A percentile compares a stretch with the other conserved stretches of the same genome.
Conservation (phyloP, 192 early-diverging fungal species). For the Chytriomyces confervae region DNA sequence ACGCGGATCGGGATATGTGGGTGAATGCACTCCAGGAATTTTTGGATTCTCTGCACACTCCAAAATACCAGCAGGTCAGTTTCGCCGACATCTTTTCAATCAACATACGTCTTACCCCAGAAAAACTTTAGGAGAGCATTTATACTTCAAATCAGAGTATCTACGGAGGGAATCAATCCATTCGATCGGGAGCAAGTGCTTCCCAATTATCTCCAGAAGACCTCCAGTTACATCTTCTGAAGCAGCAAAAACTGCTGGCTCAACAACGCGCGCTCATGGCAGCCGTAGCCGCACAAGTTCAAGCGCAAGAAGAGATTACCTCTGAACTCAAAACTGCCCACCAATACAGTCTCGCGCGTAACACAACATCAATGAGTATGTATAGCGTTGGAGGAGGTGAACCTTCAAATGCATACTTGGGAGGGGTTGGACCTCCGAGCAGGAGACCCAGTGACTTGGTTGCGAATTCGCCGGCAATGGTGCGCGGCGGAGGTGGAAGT, state of each 20-base stretch:
- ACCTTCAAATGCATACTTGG: background rate
- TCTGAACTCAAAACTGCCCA: slow-evolving; percentile 18
- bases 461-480: background rate
- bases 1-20: slow-evolving; percentile 26
- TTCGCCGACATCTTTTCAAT: background rate
- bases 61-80: background rate
- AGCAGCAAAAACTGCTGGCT: slow-evolving; percentile 20
- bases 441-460: background rate
- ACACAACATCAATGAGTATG: background rate
- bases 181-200: background rate
- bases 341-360: background rate
- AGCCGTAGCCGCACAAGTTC: slow-evolving; percentile 25
- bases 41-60: slow-evolving; percentile 1
- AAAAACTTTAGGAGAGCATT: background rate
- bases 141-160: background rate
- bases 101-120: background rate
- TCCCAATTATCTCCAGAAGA: slow-evolving; percentile 19
- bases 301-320: slow-evolving; percentile 30
- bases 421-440: background rate
- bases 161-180: background rate
- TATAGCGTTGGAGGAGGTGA: background rate
- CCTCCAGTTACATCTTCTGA: slow-evolving; percentile 8
- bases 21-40: slow-evolving; percentile 20
- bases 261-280: slow-evolving; percentile 31
- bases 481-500: background rate